Evolutionary conservation across 495 filamentous ascomycete species (phyloP).

Genomic region (Margaritispora aquatica): DNA sequence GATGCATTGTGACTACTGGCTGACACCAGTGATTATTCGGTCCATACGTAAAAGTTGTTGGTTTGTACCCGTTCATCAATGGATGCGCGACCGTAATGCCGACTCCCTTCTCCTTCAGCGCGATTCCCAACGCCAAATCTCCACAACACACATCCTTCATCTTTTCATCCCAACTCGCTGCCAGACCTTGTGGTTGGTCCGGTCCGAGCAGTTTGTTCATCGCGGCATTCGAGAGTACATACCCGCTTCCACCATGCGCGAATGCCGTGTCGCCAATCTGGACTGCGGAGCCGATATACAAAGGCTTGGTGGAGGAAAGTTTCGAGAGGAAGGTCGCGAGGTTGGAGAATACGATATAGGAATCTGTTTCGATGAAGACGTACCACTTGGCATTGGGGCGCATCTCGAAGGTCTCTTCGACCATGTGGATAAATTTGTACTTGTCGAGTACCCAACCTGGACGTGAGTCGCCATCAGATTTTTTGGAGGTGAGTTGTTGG

Average conservation of each 20-base stretch:
- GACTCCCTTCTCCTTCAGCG: constrained; percentile 48
- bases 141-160: constrained; percentile 59
- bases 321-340: constrained; percentile 48
- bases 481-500: not conserved
- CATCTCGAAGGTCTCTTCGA: constrained; percentile 46
- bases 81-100: constrained; percentile 44
- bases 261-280: constrained; percentile 50
- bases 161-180: constrained; percentile 42
- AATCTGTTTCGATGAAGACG: constrained; percentile 64
- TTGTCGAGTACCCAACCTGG: constrained; percentile 60
- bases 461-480: not conserved
- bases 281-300: constrained; percentile 55
- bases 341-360: constrained; percentile 58
- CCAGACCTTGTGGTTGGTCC: constrained; percentile 14
- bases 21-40: constrained; percentile 51
- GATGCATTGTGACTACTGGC: constrained; percentile 54
- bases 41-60: constrained; percentile 42
- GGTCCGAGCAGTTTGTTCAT: constrained; percentile 34
- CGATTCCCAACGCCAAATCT: constrained; percentile 56
- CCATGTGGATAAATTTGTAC: constrained; percentile 65
- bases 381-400: constrained; percentile 54
- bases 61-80: constrained; percentile 51
- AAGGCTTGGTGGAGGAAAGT: constrained; percentile 39
- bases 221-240: constrained; percentile 54
- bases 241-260: constrained; percentile 64